phyloP scores from a whole-genome alignment of 164 flowering plant species.

The Santalum album region DNA sequence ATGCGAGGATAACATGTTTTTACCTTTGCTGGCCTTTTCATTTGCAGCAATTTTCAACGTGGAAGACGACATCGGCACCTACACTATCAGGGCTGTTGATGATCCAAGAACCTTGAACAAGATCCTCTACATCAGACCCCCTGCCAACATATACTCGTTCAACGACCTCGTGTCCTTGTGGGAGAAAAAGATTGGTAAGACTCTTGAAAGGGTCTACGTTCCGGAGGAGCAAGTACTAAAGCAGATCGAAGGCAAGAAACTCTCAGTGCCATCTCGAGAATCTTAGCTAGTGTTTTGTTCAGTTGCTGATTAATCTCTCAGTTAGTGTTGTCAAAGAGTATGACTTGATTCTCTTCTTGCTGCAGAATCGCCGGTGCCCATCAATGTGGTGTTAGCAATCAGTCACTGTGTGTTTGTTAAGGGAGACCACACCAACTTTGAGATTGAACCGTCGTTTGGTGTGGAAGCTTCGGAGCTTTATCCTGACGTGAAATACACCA shows the following conservation, averaged over 20 bases:
- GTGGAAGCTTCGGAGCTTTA: constrained; percentile 6
- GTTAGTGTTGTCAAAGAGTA: too few relatives aligned
- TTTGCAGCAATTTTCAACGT: constrained; percentile 21
- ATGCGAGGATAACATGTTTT: too few relatives aligned
- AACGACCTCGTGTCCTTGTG: constrained; percentile 29
- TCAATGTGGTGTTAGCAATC: constrained; percentile 1
- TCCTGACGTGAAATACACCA: constrained; percentile 4
- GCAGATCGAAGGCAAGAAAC: constrained; percentile 20
- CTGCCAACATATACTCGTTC: constrained; percentile 17
- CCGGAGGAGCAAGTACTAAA: constrained; percentile 31
- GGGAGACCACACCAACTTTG: constrained; percentile 8
- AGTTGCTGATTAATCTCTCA: too few relatives aligned
- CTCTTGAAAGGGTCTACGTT: constrained; percentile 18
- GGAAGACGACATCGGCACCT: constrained; percentile 29
- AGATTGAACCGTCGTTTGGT: not conserved
- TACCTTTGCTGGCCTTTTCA: not conserved
- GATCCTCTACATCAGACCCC: constrained; percentile 23
- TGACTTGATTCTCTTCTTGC: not conserved
- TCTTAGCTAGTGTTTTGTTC: not conserved
- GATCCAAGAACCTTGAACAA: constrained; percentile 34
- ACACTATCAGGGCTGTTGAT: constrained; percentile 26
- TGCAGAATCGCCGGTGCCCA: constrained; percentile 2
- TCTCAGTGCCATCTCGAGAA: not conserved
- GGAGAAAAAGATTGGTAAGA: constrained; percentile 32
- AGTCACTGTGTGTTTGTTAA: constrained; percentile 1